Evolutionary conservation across 129 eudicot genomes (phyloP).

Genomic region (Heracleum sosnowskyi): DNA sequence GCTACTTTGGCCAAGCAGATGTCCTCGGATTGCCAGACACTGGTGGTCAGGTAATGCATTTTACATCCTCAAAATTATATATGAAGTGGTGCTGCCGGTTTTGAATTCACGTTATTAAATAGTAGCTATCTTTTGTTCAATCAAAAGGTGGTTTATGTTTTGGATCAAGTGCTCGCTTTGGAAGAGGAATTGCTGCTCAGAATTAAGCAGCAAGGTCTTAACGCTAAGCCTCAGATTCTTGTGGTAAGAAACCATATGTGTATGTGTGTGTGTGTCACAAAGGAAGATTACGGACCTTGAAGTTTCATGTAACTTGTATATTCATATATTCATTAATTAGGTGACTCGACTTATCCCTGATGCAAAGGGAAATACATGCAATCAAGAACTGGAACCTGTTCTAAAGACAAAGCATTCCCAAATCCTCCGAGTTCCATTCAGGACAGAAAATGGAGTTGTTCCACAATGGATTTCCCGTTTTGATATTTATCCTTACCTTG

Average conservation of each 20-base stretch:
- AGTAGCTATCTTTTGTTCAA: not conserved
- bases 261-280: not conserved
- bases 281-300: not conserved
- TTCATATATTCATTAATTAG: slow-evolving; percentile 22
- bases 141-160: slow-evolving; percentile 72
- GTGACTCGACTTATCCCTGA: slow-evolving; percentile 95
- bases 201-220: slow-evolving; percentile 89
- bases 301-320: not conserved
- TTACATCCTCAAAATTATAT: not conserved
- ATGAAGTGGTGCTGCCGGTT: not conserved
- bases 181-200: slow-evolving; percentile 88
- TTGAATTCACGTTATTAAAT: not conserved
- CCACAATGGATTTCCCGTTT: slow-evolving; percentile 92
- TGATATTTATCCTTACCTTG: slow-evolving; percentile 96
- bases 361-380: slow-evolving; percentile 86
- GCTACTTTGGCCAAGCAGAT: slow-evolving; percentile 90
- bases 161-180: slow-evolving; percentile 94
- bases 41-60: slow-evolving; percentile 64
- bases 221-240: slow-evolving; percentile 84
- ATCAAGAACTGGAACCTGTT: slow-evolving; percentile 62
- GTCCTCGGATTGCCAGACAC: slow-evolving; percentile 99
- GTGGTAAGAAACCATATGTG: slow-evolving; percentile 41
- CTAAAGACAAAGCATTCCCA: slow-evolving; percentile 79
- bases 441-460: slow-evolving; percentile 63
- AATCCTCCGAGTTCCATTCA: slow-evolving; percentile 84